Evolutionary conservation across 148 eudicot species (phyloP).

Genomic region (Nepenthes gracilis): DNA sequence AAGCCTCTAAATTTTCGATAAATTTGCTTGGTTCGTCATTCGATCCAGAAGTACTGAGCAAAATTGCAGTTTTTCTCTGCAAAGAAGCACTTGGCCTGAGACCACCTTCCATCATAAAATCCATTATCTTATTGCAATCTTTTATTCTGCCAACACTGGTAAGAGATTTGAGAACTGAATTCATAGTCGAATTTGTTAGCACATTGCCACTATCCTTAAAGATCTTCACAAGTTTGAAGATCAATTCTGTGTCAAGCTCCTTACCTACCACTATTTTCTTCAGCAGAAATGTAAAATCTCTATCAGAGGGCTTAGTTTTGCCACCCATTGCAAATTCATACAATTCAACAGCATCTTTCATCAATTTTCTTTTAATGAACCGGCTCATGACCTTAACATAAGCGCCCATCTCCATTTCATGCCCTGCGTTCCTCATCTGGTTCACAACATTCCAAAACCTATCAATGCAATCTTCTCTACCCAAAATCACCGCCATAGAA

Average conservation of each 20-base stretch:
- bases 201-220: conserved; percentile 38
- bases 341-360: conserved; percentile 61
- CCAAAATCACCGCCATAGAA: conserved; percentile 40
- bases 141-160: conserved; percentile 59
- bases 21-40: conserved; percentile 43
- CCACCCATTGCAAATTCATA: conserved; percentile 53
- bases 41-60: conserved; percentile 36
- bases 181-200: conserved; percentile 28
- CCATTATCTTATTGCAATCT: conserved; percentile 52
- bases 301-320: conserved; percentile 37
- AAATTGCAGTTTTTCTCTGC: conserved; percentile 46
- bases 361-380: conserved; percentile 40
- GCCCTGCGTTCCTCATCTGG: conserved; percentile 56
- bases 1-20: conserved; percentile 29
- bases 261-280: conserved; percentile 48
- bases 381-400: conserved; percentile 32
- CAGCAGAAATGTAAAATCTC: conserved; percentile 52
- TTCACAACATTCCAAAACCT: conserved; percentile 59
- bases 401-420: conserved; percentile 33
- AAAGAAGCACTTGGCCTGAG: conserved; percentile 29
- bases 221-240: conserved; percentile 34
- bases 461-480: conserved; percentile 45
- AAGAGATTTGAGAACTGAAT: conserved; percentile 61
- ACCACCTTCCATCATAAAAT: conserved; percentile 53
- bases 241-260: conserved; percentile 55